Evolutionary conservation across 192 early-diverging fungal species (phyloP), one percentile per base, ranked within the genome.

Genomic region (Coemansia sp.): DNA sequence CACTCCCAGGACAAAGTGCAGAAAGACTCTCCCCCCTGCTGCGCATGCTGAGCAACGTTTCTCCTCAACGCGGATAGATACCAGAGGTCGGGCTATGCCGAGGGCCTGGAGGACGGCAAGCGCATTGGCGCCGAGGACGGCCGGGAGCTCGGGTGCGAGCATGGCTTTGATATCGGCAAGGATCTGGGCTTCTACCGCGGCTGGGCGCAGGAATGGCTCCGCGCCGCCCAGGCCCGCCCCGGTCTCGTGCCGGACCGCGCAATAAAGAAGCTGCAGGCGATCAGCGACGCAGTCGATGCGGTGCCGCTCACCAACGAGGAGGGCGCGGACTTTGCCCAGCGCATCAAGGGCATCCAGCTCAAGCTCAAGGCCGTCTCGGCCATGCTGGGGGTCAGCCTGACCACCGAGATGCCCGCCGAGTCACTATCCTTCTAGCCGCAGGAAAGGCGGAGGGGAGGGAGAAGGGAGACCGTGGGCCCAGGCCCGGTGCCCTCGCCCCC

Each of bases 141-240:
- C 32, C 64, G 69, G 12, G 63, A 66, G 58, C 54, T 73, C 44
- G 69, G 69, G 10, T 50, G 49, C 25, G 69, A 73, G 37, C 47
- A 56, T 25, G 69, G 69, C 14, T 61, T 51, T 14, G 54, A 44
- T 7, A 54, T 73, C 9, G 69, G 58, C 47, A 56, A 54, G n/a
- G 69, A 73, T 33, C n/a, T 66, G 28, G 69, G 69, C 16, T 66
- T 66, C 22, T 73, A 73, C 54, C 44, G 52, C 1, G 69, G 69
- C 47, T 73, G 69, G 69, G 64, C 49, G 14, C 63, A 62, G 27
- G 49, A 56, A 25, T 73, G 69, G 69, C 47, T 73, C 6, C 33
- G 28, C 14, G 35, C 45, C 5, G 59, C 62, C 11, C 31, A 26
- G 2, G 36, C 16, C 7, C 64, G 49, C 22, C 58, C 69, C 3